phyloP scores from a whole-genome alignment of 1,139 yeast species.

The Protomyces macrosporus region DNA sequence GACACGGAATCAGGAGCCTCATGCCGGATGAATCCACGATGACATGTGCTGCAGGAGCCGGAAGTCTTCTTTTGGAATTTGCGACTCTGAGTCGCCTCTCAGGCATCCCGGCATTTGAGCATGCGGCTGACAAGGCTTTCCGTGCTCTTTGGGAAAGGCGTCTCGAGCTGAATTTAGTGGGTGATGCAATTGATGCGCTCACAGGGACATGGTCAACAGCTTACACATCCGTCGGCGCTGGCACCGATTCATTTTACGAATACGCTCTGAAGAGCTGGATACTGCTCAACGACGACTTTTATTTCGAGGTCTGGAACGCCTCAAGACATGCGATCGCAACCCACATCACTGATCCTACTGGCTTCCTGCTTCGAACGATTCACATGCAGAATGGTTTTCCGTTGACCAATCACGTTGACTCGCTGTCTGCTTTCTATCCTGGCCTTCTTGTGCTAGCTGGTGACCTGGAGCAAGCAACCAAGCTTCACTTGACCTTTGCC shows the following conservation, averaged over 20 bases:
- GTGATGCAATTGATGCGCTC: constrained; percentile 69
- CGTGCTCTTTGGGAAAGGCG: constrained; percentile 66
- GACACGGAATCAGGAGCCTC: constrained; percentile 55
- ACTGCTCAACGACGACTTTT: constrained; percentile 60
- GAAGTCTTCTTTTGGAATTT: constrained; percentile 82
- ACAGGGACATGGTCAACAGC: constrained; percentile 55
- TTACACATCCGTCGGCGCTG: constrained; percentile 81
- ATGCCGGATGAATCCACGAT: constrained; percentile 62
- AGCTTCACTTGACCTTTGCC: constrained; percentile 58
- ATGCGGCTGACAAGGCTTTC: constrained; percentile 57
- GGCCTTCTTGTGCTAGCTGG: constrained; percentile 80
- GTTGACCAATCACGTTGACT: constrained; percentile 69
- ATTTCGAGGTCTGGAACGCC: constrained; percentile 58
- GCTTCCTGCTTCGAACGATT: constrained; percentile 60
- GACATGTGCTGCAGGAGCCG: constrained; percentile 88
- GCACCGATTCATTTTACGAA: constrained; percentile 89
- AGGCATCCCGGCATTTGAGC: constrained; percentile 70
- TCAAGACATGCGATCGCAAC: constrained; percentile 52
- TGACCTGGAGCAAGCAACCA: constrained; percentile 59
- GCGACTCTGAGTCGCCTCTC: constrained; percentile 75
- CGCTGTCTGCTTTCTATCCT: constrained; percentile 82
- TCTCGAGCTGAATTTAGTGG: constrained; percentile 58
- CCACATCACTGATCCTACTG: constrained; percentile 44
- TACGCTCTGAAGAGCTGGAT: constrained; percentile 75
- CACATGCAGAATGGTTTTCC: constrained; percentile 50